phyloP scores from a whole-genome alignment of 2,329 filamentous ascomycete genomes.

The Metarhizium rileyi region DNA sequence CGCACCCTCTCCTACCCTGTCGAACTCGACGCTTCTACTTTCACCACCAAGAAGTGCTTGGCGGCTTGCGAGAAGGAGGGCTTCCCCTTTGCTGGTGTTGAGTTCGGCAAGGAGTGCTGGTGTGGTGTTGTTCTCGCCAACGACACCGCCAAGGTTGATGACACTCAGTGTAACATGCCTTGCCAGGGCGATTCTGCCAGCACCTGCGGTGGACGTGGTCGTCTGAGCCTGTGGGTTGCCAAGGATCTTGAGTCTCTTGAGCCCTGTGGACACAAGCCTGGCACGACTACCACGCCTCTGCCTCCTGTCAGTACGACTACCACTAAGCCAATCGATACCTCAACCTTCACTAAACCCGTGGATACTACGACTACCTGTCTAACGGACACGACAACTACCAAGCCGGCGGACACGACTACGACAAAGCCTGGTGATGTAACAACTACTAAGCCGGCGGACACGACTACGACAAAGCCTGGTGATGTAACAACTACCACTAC shows the following conservation, averaged over 20 bases:
- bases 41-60: conserved; percentile 35
- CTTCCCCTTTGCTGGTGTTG: conserved; percentile 38
- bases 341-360: conserved; percentile 5
- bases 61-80: conserved; percentile 31
- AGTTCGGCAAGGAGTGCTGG: conserved; percentile 39
- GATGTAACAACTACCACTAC: conserved; percentile 12
- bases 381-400: conserved; percentile 1
- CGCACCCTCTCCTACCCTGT: conserved; percentile 36
- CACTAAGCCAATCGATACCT: background rate
- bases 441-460: conserved; percentile 18
- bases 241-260: conserved; percentile 38
- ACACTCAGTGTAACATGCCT: conserved; percentile 35
- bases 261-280: conserved; percentile 33
- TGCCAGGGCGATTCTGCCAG: conserved; percentile 38
- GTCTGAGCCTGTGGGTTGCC: conserved; percentile 37
- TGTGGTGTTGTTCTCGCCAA: conserved; percentile 45
- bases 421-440: conserved; percentile 5
- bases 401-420: conserved; percentile 3
- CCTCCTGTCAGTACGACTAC: conserved; percentile 9
- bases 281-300: conserved; percentile 16
- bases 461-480: conserved; percentile 14
- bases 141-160: conserved; percentile 26
- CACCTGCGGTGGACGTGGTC: conserved; percentile 33
- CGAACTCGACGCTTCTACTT: conserved; percentile 21
- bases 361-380: conserved; percentile 5